phyloP scores from a whole-genome alignment of 2,329 filamentous ascomycete genomes.

The Zopfia rhizophila region DNA sequence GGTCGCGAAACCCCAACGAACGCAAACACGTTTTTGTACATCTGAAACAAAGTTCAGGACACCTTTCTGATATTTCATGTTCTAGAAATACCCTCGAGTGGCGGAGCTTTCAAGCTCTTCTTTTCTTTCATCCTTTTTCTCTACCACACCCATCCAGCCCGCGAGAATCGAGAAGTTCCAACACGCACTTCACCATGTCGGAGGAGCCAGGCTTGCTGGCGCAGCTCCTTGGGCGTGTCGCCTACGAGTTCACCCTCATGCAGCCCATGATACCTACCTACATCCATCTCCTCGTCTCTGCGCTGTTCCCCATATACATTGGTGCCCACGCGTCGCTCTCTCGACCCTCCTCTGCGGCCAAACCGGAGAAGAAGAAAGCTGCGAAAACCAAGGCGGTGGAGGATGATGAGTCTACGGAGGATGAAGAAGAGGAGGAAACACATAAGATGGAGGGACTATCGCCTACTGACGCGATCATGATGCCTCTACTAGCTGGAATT shows the following conservation, averaged over 20 bases:
- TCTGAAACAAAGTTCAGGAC: too few relatives aligned
- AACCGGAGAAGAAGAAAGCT: constrained; percentile 62
- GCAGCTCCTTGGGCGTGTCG: constrained; percentile 40
- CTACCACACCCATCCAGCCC: not conserved
- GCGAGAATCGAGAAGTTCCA: too few relatives aligned
- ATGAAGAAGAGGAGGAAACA: constrained; percentile 61
- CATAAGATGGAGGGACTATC: constrained; percentile 75
- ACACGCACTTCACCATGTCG: constrained; percentile 34
- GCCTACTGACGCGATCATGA: constrained; percentile 82
- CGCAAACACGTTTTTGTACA: too few relatives aligned
- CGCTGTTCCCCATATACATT: constrained; percentile 84
- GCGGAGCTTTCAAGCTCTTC: not conserved
- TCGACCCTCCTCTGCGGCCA: constrained; percentile 81
- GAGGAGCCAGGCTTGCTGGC: constrained; percentile 40
- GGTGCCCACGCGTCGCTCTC: constrained; percentile 87
- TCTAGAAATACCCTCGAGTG: too few relatives aligned
- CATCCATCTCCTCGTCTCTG: constrained; percentile 71
- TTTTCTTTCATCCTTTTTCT: not conserved
- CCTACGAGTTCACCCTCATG: constrained; percentile 56
- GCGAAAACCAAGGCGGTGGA: constrained; percentile 48
- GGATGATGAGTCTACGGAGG: constrained; percentile 62
- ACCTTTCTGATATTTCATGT: too few relatives aligned
- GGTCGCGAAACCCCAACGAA: too few relatives aligned
- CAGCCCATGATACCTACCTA: constrained; percentile 64
- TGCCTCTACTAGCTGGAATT: constrained; percentile 80